These are phyloP conservation scores for Dothidotthia symphoricarpi DNA, from an alignment of 2,329 filamentous ascomycete species.

Conservation along the genomic window DNA sequence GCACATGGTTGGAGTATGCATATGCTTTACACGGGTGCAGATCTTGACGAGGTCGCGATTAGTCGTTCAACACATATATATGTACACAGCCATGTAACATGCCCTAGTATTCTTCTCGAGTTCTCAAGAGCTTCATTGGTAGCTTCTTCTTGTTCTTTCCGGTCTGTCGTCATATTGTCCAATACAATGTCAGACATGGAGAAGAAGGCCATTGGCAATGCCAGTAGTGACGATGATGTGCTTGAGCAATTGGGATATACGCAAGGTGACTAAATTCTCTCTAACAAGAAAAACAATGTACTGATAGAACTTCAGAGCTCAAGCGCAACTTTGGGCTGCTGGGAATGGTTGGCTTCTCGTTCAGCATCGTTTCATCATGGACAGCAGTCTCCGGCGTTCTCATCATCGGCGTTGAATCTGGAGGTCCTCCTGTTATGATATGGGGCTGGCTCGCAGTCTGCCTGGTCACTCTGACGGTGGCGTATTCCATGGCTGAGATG, in stretches of 20 bases:
- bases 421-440: conserved; percentile 60
- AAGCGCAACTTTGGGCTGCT: conserved; percentile 56
- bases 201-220: conserved; percentile 26
- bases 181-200: conserved; percentile 14
- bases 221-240: conserved; percentile 39
- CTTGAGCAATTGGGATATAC: conserved; percentile 45
- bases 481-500: conserved; percentile 59
- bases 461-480: conserved; percentile 52
- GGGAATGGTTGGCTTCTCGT: conserved; percentile 60
- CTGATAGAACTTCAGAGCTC: conserved; percentile 45
- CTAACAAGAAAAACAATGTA: neutral
- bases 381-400: conserved; percentile 57
- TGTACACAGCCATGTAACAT: too few relatives aligned
- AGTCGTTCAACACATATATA: too few relatives aligned
- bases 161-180: conserved; percentile 7
- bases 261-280: conserved; percentile 27
- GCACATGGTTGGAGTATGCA: too few relatives aligned
- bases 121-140: too few relatives aligned
- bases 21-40: too few relatives aligned
- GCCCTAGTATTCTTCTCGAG: too few relatives aligned
- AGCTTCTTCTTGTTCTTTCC: neutral
- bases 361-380: conserved; percentile 60
- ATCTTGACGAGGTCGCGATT: too few relatives aligned
- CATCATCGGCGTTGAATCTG: conserved; percentile 56
- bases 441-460: conserved; percentile 58